Percentiles rank a stretch among this genome's conserved stretches.
Conservation (phyloP, 2,329 filamentous ascomycete genomes). For the Aspergillus sp. region DNA sequence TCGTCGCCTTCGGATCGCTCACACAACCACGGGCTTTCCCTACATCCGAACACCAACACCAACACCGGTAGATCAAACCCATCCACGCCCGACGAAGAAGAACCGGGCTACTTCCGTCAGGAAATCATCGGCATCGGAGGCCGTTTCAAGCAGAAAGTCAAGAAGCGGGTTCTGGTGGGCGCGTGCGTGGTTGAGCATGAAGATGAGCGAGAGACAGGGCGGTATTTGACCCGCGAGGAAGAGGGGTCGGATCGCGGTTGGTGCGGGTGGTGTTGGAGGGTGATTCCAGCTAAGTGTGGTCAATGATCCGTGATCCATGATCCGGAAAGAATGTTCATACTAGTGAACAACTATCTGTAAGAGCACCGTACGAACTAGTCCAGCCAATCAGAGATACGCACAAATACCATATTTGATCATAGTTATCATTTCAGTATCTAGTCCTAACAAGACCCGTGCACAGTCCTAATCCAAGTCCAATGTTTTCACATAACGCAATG, state of each 20-base stretch:
- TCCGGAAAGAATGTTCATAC: too few relatives aligned
- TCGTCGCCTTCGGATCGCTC: conserved; percentile 2
- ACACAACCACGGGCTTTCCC: conserved; percentile 10
- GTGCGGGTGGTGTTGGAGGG: conserved; percentile 85
- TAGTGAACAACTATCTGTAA: too few relatives aligned
- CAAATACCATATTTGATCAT: too few relatives aligned
- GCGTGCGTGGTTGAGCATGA: conserved; percentile 79
- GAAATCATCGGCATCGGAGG: conserved; percentile 90
- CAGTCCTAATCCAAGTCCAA: too few relatives aligned
- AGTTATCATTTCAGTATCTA: too few relatives aligned
- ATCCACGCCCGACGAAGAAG: conserved; percentile 23
- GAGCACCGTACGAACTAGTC: too few relatives aligned
- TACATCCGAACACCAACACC: background rate
- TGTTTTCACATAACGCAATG: too few relatives aligned
- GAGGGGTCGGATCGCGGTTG: conserved; percentile 64
- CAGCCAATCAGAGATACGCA: too few relatives aligned
- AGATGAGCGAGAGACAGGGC: conserved; percentile 60
- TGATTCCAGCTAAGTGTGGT: conserved; percentile 53
- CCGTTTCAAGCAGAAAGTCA: conserved; percentile 77
- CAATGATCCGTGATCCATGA: too few relatives aligned
- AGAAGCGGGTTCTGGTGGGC: conserved; percentile 71
- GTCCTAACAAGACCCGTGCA: too few relatives aligned
- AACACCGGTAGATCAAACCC: background rate
- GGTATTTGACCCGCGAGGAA: conserved; percentile 63
- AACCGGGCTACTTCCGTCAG: conserved; percentile 69